Evolutionary conservation across 192 early-diverging fungal genomes (phyloP), one percentile per base, ranked within the genome.

Genomic region (Backusella luteola): DNA sequence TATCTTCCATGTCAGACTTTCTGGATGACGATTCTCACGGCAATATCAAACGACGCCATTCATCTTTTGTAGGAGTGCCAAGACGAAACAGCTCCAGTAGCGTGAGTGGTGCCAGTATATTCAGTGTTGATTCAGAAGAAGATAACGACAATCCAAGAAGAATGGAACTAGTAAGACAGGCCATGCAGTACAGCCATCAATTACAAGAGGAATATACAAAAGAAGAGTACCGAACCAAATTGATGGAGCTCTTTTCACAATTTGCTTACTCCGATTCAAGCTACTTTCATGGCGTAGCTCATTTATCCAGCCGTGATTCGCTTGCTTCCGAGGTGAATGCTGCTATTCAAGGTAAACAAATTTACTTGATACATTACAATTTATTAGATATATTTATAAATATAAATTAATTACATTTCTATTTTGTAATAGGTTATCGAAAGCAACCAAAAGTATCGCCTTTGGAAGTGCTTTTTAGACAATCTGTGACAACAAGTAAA

Each of bases 301-400:
- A 84, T 73, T 75, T 91, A 67, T 73, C 76, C 32, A 84, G 81
- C 5, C 86, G 93, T 21, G 83, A 89, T 73, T 78, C 84, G 11
- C 79, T 96, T 44, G 93, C 92, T 6, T 84, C 83, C 42, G 82
- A 87, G 19, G 83, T 95, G 9, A 94, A 95, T 73, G 86, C 84
- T 69, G 92, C 91, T 3, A 93, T 95, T 72, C 81, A 87, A 70
- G 79, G 87, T 90, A 81, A 75, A 39, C 39, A n/a, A 32, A 70
- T 17, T 69, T 69, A 23, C 19, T 23, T 69, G 12, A 12, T 12
- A 39, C 29, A 44, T 68, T 46, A 32, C 42, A 66, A 1, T 36
- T 63, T 34, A 15, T 44, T 74, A 17, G 9, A 29, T 72, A 12
- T 15, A 53, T 23, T 53, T 52, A 32, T 32, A 32, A 32, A 32